Conservation (phyloP, 2,329 filamentous ascomycete species). For the Nemania sp. region DNA sequence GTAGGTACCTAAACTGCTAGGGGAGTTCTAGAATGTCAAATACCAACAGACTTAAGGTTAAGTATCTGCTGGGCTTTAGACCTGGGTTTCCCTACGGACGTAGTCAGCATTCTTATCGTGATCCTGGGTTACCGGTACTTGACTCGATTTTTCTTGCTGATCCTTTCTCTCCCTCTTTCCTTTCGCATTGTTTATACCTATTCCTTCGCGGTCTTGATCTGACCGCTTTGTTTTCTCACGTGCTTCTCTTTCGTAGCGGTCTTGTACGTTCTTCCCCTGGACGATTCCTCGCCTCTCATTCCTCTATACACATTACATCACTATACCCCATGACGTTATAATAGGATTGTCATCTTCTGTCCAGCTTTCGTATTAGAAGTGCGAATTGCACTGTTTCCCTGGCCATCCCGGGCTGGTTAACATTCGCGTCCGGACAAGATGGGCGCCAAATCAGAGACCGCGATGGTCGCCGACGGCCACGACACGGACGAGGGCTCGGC, state of each 20-base stretch:
- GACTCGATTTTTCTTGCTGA: neutral
- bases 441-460: slow-evolving; percentile 23
- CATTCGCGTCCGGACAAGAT: slow-evolving; percentile 13
- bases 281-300: neutral
- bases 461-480: slow-evolving; percentile 29
- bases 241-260: neutral
- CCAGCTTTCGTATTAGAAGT: neutral
- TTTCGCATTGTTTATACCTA: neutral
- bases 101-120: slow-evolving; percentile 7
- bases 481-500: slow-evolving; percentile 50
- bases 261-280: neutral
- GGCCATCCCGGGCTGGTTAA: neutral
- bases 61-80: too few species aligned
- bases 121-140: neutral
- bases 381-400: neutral
- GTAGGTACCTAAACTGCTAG: too few species aligned
- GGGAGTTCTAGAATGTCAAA: too few species aligned
- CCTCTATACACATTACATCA: too few species aligned
- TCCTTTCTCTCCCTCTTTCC: neutral
- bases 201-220: neutral
- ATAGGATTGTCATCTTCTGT: neutral
- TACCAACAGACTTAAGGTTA: too few species aligned
- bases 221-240: neutral
- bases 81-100: too few species aligned
- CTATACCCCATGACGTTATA: too few species aligned